Evolutionary conservation across 2,329 filamentous ascomycete species (phyloP), one percentile per base, ranked within the genome.

Genomic region (Venturia carpophila): DNA sequence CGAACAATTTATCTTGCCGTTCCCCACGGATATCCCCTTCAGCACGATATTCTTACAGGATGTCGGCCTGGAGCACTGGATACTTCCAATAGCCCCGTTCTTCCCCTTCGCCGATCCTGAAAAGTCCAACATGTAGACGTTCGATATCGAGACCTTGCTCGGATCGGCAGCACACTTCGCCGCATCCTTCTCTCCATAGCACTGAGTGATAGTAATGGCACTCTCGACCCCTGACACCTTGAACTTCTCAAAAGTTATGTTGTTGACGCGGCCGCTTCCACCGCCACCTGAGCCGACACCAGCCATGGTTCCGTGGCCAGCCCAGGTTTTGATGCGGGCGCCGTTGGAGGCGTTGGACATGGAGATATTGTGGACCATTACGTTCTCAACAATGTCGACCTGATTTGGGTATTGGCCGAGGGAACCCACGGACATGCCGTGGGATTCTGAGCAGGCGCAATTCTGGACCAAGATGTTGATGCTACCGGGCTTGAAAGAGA

Each of bases 401-500:
- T 83, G 79, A 11, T 77, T 79, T n/a, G 75, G 71, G 70, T 89
- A 88, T 71, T 89, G 86, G 11, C 86, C 86, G 0, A 89, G 77
- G 0, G 84, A 87, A 11, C 87, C 87, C 24, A 89, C 84, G 5
- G 83, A 86, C 67, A 89, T 88, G 52, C 87, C 87, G 69, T 89
- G 87, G 0, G 84, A 87, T 45, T 85, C 85, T 69, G 85, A 84
- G 75, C 87, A 89, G 66, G 77, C 76, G n/a, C 88, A 74, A 66
- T 84, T 83, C 70, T 89, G 85, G 7, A 89, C 80, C 3, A 89
- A 72, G 3, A 89, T 82, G 67, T 87, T 80, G 49, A 84, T 88
- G 68, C 80, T 84, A 71, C 89, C 89, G 27, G 86, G 86, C 73
- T 89, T 90, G 80, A 90, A 90, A 0, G 86, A 86, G 15, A 90